Evolutionary conservation across 257 asterid species (phyloP).

Genomic region (Solanum chmielewskii): DNA sequence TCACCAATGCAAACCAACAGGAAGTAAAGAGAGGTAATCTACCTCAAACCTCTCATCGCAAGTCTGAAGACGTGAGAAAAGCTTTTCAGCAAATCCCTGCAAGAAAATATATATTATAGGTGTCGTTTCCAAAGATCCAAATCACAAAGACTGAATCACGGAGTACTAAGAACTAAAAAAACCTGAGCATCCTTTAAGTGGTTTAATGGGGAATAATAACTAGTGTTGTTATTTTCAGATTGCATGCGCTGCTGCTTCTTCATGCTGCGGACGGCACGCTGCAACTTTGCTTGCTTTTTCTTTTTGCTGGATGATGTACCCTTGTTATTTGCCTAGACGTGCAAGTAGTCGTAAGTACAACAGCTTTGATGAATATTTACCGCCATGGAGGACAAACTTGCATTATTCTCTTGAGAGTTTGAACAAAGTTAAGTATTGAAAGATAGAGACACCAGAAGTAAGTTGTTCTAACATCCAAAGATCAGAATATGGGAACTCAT

Average conservation of each 20-base stretch:
- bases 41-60: conserved; percentile 78
- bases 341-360: neutral
- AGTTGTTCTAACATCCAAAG: neutral
- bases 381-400: neutral
- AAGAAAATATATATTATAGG: conserved; percentile 6
- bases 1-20: neutral
- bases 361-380: neutral
- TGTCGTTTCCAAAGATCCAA: neutral
- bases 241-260: conserved; percentile 84
- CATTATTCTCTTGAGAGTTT: neutral
- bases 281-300: conserved; percentile 94
- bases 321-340: conserved; percentile 64
- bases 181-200: conserved; percentile 97
- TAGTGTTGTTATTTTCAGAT: conserved; percentile 42
- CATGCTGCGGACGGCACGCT: conserved; percentile 84
- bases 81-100: conserved; percentile 87
- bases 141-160: neutral
- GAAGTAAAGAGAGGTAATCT: neutral
- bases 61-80: conserved; percentile 72
- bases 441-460: neutral
- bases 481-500: neutral
- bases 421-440: neutral
- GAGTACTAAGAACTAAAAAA: neutral
- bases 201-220: conserved; percentile 74
- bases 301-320: conserved; percentile 93